These are phyloP conservation scores for Chloranthus sessilifolius DNA, from an alignment of 164 flowering plant genomes.

Conservation along the genomic window DNA sequence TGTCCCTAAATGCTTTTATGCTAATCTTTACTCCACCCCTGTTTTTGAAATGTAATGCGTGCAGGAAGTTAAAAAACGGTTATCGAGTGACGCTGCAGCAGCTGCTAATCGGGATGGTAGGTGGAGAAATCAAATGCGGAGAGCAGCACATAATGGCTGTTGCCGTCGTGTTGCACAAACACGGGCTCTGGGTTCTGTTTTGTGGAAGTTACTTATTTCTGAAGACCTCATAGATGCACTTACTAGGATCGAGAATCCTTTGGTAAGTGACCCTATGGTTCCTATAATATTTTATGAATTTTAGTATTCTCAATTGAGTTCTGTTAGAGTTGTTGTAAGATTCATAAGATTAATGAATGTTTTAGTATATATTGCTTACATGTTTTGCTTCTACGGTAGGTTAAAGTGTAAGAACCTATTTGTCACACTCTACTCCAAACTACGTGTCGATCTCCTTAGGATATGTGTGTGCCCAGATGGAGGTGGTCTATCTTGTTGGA, in stretches of 20 bases:
- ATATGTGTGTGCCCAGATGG: too few relatives aligned
- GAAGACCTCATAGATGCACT: constrained; percentile 70
- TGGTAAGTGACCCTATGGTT: constrained; percentile 42
- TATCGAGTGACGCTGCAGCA: constrained; percentile 77
- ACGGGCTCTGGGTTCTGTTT: constrained; percentile 64
- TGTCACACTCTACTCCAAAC: too few relatives aligned
- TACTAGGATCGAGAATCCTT: constrained; percentile 53
- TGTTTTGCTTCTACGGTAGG: constrained; percentile 47
- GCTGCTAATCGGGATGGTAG: constrained; percentile 81
- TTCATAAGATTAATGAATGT: background rate
- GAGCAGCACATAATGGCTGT: constrained; percentile 98
- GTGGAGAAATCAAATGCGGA: constrained; percentile 96
- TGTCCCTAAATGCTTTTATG: too few relatives aligned
- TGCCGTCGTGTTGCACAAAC: constrained; percentile 87
- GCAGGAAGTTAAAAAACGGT: constrained; percentile 88
- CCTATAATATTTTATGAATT: constrained; percentile 8
- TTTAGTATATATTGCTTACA: background rate
- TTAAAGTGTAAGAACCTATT: too few relatives aligned
- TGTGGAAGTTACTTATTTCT: constrained; percentile 81
- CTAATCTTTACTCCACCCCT: too few relatives aligned
- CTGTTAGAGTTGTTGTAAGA: background rate
- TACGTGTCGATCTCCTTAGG: too few relatives aligned
- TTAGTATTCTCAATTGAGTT: background rate
- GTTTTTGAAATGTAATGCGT: background rate
- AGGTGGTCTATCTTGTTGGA: too few relatives aligned